Evolutionary conservation across 2,329 filamentous ascomycete species (phyloP), one percentile per base, ranked within the genome.

Genomic region (Cercospora nicotianae): DNA sequence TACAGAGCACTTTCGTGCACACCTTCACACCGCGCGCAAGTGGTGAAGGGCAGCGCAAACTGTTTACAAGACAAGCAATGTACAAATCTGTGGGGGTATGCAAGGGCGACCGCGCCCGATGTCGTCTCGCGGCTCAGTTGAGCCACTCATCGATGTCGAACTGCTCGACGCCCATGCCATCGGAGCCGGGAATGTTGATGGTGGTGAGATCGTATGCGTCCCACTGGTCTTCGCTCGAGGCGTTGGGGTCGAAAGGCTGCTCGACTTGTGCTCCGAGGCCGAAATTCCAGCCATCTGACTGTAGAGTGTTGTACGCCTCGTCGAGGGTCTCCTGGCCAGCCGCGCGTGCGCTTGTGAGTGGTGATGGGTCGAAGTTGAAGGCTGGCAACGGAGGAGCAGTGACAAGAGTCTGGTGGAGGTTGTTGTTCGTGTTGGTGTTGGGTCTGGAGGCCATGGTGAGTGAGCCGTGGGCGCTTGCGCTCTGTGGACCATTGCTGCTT

Each of bases 381-480:
- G 55, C 30, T 42, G 36, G 3, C 36, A 18, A 23, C 33, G 20
- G 26, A 28, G 48, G 48, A 28, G 48, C 48, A 53, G 3, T 23
- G 51, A 57, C 51, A 28, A 57, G 51, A 57, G 51, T 1, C 51
- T 9, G 51, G 51, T 57, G 51, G 51, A 57, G 51, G 62, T 70
- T 63, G 65, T 67, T 64, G 65, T 59, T 67, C 67, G 65, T 67
- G 69, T 66, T 70, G 69, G 53, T 65, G 65, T 67, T 60, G n/a
- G 65, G 63, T 61, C 64, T 65, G 51, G 69, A 69, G 63, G 60
- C 72, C 71, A 75, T 74, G 67, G 69, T 72, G 42, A 48, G 60
- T 67, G 65, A 64, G 57, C 60, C 61, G 42, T 51, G 42, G 51
- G 65, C 67, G 68, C 63, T 69, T 68, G 65, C 62, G 64, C 65